Evolutionary conservation across 108 stramenopile species (phyloP).

Genomic region (Epithemia pelagica): DNA sequence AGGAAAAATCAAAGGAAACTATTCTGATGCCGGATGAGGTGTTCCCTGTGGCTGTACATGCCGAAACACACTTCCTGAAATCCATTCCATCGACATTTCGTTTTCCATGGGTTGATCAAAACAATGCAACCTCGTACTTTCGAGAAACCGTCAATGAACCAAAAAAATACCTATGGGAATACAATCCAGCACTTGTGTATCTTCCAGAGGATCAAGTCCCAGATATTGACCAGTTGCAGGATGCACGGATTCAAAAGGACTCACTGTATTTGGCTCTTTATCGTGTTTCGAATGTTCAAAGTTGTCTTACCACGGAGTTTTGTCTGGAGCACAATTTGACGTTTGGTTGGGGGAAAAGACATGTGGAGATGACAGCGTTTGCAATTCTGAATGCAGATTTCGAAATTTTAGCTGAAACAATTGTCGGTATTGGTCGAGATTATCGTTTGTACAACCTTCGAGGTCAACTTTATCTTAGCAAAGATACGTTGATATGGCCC

Average conservation of each 20-base stretch:
- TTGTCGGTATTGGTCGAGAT: background rate
- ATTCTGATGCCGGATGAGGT: no score
- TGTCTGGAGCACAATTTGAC: background rate
- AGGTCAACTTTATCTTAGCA: background rate
- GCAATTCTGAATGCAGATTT: constrained; percentile 1
- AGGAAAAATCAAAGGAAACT: no score
- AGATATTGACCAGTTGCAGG: no score
- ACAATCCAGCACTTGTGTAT: no score
- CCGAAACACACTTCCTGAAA: no score
- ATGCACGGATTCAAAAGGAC: background rate
- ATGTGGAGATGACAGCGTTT: background rate
- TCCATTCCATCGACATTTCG: no score
- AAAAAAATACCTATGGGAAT: no score
- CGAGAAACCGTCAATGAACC: no score
- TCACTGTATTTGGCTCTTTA: constrained; percentile 3
- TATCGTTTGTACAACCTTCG: background rate
- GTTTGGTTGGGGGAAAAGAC: background rate
- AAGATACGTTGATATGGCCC: background rate
- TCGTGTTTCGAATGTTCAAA: background rate
- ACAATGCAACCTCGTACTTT: no score
- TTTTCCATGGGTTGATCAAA: no score
- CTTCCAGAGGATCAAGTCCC: no score
- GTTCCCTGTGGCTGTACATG: no score
- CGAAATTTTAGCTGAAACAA: background rate
- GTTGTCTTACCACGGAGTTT: background rate